Percentiles rank a stretch among this genome's conserved stretches.
Evolutionary conservation across 1,284 basidiomycete species (phyloP).

Genomic region (Xerocomus amazonicus): DNA sequence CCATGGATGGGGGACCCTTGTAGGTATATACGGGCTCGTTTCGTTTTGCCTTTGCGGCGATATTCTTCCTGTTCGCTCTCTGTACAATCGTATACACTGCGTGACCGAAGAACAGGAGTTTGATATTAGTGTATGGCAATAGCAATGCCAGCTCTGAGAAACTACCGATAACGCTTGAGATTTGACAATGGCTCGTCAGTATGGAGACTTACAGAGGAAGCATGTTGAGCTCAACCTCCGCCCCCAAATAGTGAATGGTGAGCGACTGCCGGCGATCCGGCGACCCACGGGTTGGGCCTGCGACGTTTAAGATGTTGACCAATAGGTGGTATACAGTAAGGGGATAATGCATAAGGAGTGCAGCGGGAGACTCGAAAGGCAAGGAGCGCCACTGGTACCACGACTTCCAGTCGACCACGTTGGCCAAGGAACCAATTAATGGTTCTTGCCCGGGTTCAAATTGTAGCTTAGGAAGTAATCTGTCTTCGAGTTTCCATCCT

Average conservation of each 20-base stretch:
- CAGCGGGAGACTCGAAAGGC: conserved; percentile 39
- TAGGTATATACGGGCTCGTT: conserved; percentile 36
- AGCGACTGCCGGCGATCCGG: conserved; percentile 26
- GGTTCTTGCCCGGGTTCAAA: conserved; percentile 29
- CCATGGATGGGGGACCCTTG: conserved; percentile 34
- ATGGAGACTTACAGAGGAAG: conserved; percentile 37
- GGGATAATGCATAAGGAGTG: conserved; percentile 40
- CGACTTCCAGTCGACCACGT: conserved; percentile 36
- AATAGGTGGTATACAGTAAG: conserved; percentile 39
- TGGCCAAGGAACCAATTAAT: conserved; percentile 20
- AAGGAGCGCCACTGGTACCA: conserved; percentile 42
- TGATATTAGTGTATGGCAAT: conserved; percentile 40
- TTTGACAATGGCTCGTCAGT: neutral
- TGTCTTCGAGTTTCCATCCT: conserved; percentile 39
- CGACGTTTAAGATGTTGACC: conserved; percentile 32
- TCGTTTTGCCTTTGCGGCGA: conserved; percentile 26
- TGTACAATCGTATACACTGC: conserved; percentile 32
- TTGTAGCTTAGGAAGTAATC: conserved; percentile 32
- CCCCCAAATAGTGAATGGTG: conserved; percentile 36
- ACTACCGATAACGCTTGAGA: conserved; percentile 21
- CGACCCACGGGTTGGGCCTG: conserved; percentile 26
- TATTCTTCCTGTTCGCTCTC: conserved; percentile 25
- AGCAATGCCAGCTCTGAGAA: conserved; percentile 42
- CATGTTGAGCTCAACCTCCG: conserved; percentile 43
- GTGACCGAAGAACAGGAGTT: conserved; percentile 37